These are phyloP conservation scores for Breviolum minutum DNA, from an alignment of 73 alveolate genomes.

Conservation along the genomic window DNA sequence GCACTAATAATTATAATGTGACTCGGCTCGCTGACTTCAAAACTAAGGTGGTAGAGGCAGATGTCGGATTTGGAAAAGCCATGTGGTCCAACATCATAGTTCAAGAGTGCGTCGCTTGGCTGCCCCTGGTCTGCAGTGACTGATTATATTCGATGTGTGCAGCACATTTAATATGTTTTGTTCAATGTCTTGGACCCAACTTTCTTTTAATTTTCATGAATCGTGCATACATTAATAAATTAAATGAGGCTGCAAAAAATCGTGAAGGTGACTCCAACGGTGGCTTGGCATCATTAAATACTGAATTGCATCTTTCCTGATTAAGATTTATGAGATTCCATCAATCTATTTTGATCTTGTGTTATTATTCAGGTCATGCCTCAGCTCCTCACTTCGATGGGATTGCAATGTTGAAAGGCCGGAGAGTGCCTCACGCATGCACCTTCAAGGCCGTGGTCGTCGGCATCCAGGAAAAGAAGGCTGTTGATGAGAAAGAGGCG, in stretches of 20 bases:
- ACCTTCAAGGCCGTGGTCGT: not conserved
- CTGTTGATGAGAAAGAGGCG: not conserved
- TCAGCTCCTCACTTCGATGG: not conserved
- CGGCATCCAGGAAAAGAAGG: not conserved
- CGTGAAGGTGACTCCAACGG: too few species aligned
- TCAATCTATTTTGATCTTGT: not conserved
- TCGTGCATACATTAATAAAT: too few species aligned
- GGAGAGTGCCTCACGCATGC: not conserved
- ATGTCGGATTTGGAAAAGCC: not conserved
- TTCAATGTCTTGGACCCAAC: not conserved
- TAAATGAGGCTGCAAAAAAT: too few species aligned
- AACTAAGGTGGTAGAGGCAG: not conserved
- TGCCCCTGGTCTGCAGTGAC: not conserved
- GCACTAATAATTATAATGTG: too few species aligned
- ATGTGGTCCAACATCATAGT: not conserved
- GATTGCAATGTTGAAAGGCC: not conserved
- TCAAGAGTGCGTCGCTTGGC: not conserved
- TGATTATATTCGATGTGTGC: too few species aligned
- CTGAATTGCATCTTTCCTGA: too few species aligned
- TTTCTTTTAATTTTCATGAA: too few species aligned
- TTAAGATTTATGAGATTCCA: not conserved
- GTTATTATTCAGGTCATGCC: not conserved
- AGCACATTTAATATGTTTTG: too few species aligned
- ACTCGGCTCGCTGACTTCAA: too few species aligned
- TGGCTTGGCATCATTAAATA: too few species aligned